These are phyloP conservation scores for Solanum hybrid DNA, from an alignment of 305 asterid genomes.

Conservation along the genomic window DNA sequence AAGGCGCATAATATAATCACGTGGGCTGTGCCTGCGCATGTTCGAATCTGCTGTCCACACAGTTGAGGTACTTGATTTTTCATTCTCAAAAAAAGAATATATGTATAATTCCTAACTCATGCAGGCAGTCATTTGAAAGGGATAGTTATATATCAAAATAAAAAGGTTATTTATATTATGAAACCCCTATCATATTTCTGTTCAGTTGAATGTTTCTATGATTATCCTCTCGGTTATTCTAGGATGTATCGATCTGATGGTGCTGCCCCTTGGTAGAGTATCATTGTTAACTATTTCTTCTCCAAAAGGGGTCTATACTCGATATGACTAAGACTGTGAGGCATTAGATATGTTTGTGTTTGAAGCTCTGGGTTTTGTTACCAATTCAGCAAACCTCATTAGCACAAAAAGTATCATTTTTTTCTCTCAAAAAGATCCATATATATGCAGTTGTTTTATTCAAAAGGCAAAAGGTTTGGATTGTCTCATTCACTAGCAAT, in stretches of 20 bases:
- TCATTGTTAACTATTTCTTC: background rate
- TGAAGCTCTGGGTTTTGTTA: background rate
- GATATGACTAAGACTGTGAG: background rate
- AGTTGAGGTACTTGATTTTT: background rate
- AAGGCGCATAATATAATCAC: conserved; percentile 32
- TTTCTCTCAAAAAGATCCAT: background rate
- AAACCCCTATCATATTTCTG: background rate
- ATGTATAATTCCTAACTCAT: background rate
- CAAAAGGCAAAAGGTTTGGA: background rate
- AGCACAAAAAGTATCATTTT: background rate
- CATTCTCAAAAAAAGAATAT: background rate
- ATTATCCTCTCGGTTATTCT: background rate
- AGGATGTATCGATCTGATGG: background rate
- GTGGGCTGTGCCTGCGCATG: conserved; percentile 99
- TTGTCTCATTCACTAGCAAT: background rate
- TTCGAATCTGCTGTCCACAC: conserved; percentile 77
- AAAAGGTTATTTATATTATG: background rate
- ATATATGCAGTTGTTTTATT: background rate
- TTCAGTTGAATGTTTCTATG: background rate
- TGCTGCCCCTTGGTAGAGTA: background rate
- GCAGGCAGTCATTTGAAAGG: background rate
- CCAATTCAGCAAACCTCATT: background rate
- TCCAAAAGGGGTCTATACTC: background rate
- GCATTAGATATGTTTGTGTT: background rate
- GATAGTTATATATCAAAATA: background rate